Conservation (phyloP, 495 filamentous ascomycete species). For the Trypethelium eluteriae region DNA sequence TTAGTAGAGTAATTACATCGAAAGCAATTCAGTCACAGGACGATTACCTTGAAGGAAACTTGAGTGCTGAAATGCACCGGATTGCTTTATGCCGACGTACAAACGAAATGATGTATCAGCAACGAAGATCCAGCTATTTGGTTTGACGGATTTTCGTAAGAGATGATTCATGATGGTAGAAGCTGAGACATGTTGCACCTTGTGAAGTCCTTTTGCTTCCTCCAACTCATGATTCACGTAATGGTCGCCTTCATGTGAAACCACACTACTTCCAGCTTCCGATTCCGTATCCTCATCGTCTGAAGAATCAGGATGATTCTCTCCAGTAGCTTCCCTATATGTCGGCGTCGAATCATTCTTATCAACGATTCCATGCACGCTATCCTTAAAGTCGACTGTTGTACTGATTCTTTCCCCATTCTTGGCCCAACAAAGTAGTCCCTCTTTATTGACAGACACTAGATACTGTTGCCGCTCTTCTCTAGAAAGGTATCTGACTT, state of each 20-base stretch:
- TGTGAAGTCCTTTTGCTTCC: slow-evolving; percentile 51
- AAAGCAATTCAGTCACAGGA: slow-evolving; percentile 57
- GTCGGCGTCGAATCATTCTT: slow-evolving; percentile 52
- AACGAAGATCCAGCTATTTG: slow-evolving; percentile 87
- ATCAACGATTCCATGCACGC: slow-evolving; percentile 66
- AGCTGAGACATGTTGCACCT: slow-evolving; percentile 59
- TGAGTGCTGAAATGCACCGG: slow-evolving; percentile 81
- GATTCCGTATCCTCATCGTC: slow-evolving; percentile 24
- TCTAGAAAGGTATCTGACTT: slow-evolving; percentile 37
- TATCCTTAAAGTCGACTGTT: slow-evolving; percentile 65
- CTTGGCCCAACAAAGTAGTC: slow-evolving; percentile 41
- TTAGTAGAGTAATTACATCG: neutral
- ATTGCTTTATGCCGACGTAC: slow-evolving; percentile 85
- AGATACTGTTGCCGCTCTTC: slow-evolving; percentile 37
- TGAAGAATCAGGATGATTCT: slow-evolving; percentile 8
- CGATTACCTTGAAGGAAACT: slow-evolving; percentile 71
- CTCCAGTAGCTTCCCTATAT: slow-evolving; percentile 30
- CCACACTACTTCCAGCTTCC: slow-evolving; percentile 22
- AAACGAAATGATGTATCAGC: slow-evolving; percentile 78
- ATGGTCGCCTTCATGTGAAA: slow-evolving; percentile 37
- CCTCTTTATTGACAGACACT: slow-evolving; percentile 35
- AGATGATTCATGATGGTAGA: slow-evolving; percentile 63
- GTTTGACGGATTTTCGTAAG: slow-evolving; percentile 60
- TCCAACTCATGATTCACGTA: slow-evolving; percentile 50
- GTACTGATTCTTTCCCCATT: slow-evolving; percentile 72